Conservation (phyloP, 2,329 filamentous ascomycete species). For the Sclerotinia nivalis region DNA sequence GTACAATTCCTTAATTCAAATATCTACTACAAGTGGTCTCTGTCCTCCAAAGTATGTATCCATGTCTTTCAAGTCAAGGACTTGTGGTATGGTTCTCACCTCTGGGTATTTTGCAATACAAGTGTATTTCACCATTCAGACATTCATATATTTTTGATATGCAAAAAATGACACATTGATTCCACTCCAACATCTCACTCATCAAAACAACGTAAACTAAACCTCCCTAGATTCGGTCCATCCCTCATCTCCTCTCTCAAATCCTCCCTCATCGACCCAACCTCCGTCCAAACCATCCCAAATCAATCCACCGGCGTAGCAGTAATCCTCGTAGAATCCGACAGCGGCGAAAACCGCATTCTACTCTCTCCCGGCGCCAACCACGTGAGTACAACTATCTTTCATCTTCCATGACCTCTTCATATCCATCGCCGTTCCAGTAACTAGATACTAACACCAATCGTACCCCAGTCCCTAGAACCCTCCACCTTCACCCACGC, state of each 20-base stretch:
- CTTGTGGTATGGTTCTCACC: not conserved
- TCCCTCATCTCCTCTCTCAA: constrained; percentile 60
- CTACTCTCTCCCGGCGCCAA: constrained; percentile 74
- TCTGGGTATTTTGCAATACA: no score
- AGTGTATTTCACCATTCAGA: no score
- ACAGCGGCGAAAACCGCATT: constrained; percentile 74
- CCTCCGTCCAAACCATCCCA: constrained; percentile 50
- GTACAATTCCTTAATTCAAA: not conserved
- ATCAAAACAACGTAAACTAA: not conserved
- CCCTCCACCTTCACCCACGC: constrained; percentile 44
- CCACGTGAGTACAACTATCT: constrained; percentile 41
- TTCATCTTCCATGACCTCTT: constrained; percentile 43
- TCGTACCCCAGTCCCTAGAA: constrained; percentile 43
- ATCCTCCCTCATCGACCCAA: constrained; percentile 62
- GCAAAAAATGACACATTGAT: not conserved
- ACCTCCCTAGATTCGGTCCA: constrained; percentile 61
- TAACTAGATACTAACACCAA: not conserved
- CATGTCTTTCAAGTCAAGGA: not conserved
- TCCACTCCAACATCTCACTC: constrained; percentile 25
- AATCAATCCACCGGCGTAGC: constrained; percentile 66
- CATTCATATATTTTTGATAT: no score
- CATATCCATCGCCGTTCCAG: constrained; percentile 38
- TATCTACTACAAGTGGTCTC: not conserved
- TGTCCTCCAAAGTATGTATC: not conserved
- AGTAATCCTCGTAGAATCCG: constrained; percentile 73